Evolutionary conservation across 2,329 filamentous ascomycete genomes (phyloP).

Genomic region (Xylaria sp.): DNA sequence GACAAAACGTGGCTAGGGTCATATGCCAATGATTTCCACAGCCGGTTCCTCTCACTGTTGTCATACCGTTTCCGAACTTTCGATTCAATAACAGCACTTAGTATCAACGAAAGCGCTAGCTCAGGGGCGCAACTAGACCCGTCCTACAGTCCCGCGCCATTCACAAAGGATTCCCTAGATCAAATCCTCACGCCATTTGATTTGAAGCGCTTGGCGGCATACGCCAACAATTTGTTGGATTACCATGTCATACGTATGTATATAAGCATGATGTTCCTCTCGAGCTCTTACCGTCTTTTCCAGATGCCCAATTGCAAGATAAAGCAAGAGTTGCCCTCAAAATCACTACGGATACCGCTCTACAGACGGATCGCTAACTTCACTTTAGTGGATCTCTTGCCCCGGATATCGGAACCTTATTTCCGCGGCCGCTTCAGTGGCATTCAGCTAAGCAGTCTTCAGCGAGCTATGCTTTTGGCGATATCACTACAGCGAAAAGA

Average conservation of each 20-base stretch:
- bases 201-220: conserved; percentile 91
- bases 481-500: conserved; percentile 91
- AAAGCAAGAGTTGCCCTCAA: background rate
- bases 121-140: conserved; percentile 71
- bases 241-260: conserved; percentile 80
- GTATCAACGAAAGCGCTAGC: conserved; percentile 85
- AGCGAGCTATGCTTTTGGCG: conserved; percentile 86
- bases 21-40: conserved; percentile 92
- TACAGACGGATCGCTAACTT: conserved; percentile 4
- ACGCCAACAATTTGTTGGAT: conserved; percentile 96
- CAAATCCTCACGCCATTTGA: conserved; percentile 85
- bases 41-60: conserved; percentile 86
- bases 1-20: conserved; percentile 84
- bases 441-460: conserved; percentile 79
- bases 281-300: background rate
- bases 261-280: background rate
- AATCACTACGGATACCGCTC: background rate
- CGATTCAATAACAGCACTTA: conserved; percentile 76
- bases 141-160: conserved; percentile 55
- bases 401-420: conserved; percentile 80
- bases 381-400: conserved; percentile 75
- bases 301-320: background rate
- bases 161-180: conserved; percentile 81
- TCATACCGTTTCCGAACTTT: conserved; percentile 93
- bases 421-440: conserved; percentile 76